Conservation (phyloP, 2,329 filamentous ascomycete species). For the Kalmusia sp. region DNA sequence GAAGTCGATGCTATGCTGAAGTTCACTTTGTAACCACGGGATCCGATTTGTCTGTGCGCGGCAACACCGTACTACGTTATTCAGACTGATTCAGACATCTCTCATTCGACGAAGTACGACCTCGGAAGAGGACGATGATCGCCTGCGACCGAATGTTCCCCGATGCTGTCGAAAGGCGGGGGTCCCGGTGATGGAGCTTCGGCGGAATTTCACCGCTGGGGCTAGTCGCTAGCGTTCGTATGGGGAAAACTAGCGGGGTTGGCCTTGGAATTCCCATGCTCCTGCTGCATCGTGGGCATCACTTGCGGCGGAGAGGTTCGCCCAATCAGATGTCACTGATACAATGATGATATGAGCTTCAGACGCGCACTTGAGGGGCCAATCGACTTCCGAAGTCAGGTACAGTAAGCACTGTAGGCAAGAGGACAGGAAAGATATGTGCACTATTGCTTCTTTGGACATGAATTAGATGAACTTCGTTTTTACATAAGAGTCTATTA, state of each 20-base stretch:
- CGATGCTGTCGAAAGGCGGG: not conserved
- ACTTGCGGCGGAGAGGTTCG: not conserved
- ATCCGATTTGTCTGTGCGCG: not conserved
- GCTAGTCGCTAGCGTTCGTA: slow-evolving; percentile 18
- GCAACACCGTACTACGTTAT: not conserved
- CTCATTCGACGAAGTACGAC: not conserved
- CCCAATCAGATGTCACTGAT: too few species aligned
- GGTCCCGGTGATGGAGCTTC: not conserved
- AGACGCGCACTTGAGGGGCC: too few species aligned
- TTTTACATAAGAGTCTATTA: too few species aligned
- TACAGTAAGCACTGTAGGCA: too few species aligned
- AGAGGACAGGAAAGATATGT: too few species aligned
- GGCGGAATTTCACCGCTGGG: slow-evolving; percentile 25
- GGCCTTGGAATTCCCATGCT: not conserved
- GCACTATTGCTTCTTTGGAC: too few species aligned
- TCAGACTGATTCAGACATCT: not conserved
- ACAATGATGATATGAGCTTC: too few species aligned
- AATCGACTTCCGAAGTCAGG: too few species aligned
- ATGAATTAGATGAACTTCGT: too few species aligned
- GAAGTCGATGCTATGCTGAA: too few species aligned
- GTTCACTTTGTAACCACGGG: too few species aligned
- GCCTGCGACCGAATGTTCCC: not conserved
- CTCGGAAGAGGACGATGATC: not conserved
- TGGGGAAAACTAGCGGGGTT: slow-evolving; percentile 14
- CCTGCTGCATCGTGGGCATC: not conserved